These are phyloP conservation scores for Neurospora tetraspora DNA, from an alignment of 495 filamentous ascomycete species.

Conservation along the genomic window DNA sequence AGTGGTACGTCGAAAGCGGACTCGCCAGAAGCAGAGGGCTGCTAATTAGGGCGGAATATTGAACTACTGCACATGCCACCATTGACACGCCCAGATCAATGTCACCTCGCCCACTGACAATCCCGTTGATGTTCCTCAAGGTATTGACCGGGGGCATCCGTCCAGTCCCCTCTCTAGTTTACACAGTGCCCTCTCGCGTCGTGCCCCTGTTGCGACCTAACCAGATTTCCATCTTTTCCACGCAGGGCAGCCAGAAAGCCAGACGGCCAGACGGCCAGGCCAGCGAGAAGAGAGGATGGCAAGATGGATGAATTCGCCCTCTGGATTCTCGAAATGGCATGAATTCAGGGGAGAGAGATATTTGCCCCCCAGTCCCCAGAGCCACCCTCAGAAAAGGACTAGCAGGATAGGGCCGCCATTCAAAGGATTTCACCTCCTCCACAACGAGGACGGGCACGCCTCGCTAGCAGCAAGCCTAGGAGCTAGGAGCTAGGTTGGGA, in stretches of 20 bases:
- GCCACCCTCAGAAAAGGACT: not conserved
- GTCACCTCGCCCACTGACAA: slow-evolving; percentile 5
- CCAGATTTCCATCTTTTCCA: slow-evolving; percentile 11
- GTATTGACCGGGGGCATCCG: slow-evolving; percentile 13
- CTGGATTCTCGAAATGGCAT: not conserved
- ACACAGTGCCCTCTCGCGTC: not conserved
- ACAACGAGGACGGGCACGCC: not conserved
- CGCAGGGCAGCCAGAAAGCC: slow-evolving; percentile 2
- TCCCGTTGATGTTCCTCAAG: slow-evolving; percentile 12
- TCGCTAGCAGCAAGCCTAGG: not conserved
- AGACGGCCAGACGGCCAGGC: not conserved
- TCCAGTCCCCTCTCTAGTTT: slow-evolving; percentile 9
- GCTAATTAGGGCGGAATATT: slow-evolving; percentile 32
- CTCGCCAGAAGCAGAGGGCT: slow-evolving; percentile 8
- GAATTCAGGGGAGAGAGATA: not conserved
- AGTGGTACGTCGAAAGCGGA: slow-evolving; percentile 12
- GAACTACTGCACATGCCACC: slow-evolving; percentile 15
- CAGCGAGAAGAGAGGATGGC: not conserved
- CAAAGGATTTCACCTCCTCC: not conserved
- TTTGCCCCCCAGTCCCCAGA: not conserved
- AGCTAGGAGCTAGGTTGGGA: not conserved
- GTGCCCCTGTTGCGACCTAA: not conserved
- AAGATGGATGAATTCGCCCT: slow-evolving; percentile 2
- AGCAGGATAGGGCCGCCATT: not conserved
- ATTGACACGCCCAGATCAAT: slow-evolving; percentile 18